Percentiles rank a stretch among this genome's conserved stretches.
Evolutionary conservation across 768 basidiomycete species (phyloP).

Genomic region (Chalciporus pseudorubinellus): DNA sequence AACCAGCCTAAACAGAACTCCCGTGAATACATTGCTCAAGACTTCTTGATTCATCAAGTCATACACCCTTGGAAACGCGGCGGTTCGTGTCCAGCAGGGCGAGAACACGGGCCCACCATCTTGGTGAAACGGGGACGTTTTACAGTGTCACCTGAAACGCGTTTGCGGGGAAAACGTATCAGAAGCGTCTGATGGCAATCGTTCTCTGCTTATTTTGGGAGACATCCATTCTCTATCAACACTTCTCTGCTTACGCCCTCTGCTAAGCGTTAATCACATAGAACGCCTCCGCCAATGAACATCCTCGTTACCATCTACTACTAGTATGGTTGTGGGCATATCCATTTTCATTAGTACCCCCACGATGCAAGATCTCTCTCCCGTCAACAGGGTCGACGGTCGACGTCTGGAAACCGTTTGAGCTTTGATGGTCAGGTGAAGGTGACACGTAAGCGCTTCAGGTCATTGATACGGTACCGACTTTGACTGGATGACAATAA

Average conservation of each 20-base stretch:
- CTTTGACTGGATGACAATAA: background rate
- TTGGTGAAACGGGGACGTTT: background rate
- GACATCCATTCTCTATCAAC: conserved; percentile 26
- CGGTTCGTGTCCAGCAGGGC: background rate
- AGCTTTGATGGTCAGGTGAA: background rate
- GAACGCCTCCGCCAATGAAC: conserved; percentile 8
- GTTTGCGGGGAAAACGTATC: background rate
- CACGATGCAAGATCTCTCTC: conserved; percentile 5
- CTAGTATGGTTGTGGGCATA: conserved; percentile 1
- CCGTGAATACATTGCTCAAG: conserved; percentile 11
- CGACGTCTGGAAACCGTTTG: background rate
- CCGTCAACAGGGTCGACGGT: conserved; percentile 3
- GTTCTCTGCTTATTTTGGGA: conserved; percentile 14
- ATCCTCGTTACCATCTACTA: conserved; percentile 8
- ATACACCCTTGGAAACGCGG: conserved; percentile 13
- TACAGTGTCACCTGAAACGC: background rate
- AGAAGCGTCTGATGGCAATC: conserved; percentile 23
- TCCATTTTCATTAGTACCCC: conserved; percentile 7
- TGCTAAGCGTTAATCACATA: conserved; percentile 8
- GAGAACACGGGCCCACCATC: background rate
- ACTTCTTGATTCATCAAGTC: conserved; percentile 17
- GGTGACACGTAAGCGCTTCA: background rate
- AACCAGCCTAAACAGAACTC: conserved; percentile 4
- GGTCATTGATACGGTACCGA: background rate
- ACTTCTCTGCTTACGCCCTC: conserved; percentile 31